Conservation (phyloP, 129 eudicot genomes). For the sunflower (Helianthus annuus) region HanXRQr2.0-SUNRISE NC_035447.2:153466057-153466556, state of each 20-base stretch:
- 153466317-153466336: too few species aligned
- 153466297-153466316: neutral
- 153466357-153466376: neutral
- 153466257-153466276: conserved; percentile 7
- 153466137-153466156: too few species aligned
- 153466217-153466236: neutral
- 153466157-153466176: too few species aligned
- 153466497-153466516: neutral
- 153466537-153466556: too few species aligned
- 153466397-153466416: too few species aligned
- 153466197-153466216: too few species aligned
- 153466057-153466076: too few species aligned
- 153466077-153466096: too few species aligned
- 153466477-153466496: neutral
- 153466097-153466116: too few species aligned
- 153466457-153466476: too few species aligned
- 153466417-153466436: neutral
- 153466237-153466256: neutral
- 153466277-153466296: neutral
- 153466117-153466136: too few species aligned
- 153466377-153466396: neutral
- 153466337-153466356: neutral
- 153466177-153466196: too few species aligned
- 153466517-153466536: neutral
- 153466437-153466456: neutral